Evolutionary conservation across 768 basidiomycete genomes (phyloP).

Genomic region (Tulasnella calospora): DNA sequence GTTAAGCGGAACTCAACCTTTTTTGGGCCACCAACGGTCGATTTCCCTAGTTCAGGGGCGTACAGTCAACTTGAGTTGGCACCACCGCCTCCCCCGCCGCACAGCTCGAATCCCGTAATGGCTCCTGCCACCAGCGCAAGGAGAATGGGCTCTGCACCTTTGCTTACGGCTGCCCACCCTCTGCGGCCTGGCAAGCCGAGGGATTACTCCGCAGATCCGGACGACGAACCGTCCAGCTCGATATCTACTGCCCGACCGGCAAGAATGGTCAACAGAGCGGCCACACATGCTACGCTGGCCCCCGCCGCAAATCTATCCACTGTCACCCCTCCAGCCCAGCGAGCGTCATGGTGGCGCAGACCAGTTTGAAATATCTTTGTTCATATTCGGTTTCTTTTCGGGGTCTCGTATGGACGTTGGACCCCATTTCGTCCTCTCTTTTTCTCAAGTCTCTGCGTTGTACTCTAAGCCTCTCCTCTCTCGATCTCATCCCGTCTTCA

Average conservation of each 20-base stretch:
- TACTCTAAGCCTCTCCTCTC: background rate
- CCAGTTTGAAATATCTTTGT: background rate
- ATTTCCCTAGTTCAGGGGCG: slow-evolving; percentile 7
- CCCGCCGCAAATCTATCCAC: background rate
- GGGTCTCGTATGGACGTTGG: background rate
- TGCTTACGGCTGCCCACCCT: background rate
- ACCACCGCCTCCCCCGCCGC: slow-evolving; percentile 21
- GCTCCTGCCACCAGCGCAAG: background rate
- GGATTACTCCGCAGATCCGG: slow-evolving; percentile 21
- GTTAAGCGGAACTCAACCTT: background rate
- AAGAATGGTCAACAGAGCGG: background rate
- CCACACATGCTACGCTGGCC: background rate
- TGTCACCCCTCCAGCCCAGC: background rate
- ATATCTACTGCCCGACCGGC: background rate
- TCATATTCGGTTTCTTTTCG: background rate
- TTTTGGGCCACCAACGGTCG: background rate
- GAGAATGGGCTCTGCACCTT: slow-evolving; percentile 6
- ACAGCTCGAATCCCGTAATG: background rate
- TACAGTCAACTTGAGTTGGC: slow-evolving; percentile 12
- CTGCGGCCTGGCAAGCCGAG: background rate
- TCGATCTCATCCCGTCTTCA: slow-evolving; percentile 4
- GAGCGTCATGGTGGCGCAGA: background rate
- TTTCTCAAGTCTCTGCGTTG: background rate
- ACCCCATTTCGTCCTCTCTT: background rate
- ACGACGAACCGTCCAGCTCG: slow-evolving; percentile 12